Conservation (phyloP, 2,329 filamentous ascomycete species). For the Colletotrichum higginsianum region DNA sequence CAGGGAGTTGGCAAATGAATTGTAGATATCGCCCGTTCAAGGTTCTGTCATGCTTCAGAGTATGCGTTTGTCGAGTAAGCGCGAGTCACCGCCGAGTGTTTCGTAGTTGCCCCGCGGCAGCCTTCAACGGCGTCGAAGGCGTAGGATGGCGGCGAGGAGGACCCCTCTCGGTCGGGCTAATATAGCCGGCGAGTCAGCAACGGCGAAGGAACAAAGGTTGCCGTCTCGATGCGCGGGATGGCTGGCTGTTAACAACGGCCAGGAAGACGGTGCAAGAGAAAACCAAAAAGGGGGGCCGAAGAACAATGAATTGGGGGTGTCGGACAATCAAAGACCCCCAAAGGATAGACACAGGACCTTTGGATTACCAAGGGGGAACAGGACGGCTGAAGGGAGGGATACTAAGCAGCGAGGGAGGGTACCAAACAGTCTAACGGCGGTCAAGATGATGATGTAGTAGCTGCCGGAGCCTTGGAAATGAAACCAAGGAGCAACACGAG, state of each 20-base stretch:
- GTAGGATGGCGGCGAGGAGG: slow-evolving; percentile 1
- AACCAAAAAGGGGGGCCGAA: background rate
- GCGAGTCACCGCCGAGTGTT: slow-evolving; percentile 22
- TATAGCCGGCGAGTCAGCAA: slow-evolving; percentile 22
- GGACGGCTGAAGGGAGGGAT: slow-evolving; percentile 12
- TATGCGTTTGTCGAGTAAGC: background rate
- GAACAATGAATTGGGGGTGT: slow-evolving; percentile 8
- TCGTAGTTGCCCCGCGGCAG: slow-evolving; percentile 13
- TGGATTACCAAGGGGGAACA: background rate
- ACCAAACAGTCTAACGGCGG: slow-evolving; percentile 7
- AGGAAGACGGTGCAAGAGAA: slow-evolving; percentile 4
- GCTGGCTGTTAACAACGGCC: slow-evolving; percentile 2
- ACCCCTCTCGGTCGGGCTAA: slow-evolving; percentile 7
- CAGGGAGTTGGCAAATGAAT: background rate
- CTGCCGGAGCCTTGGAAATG: slow-evolving; percentile 27
- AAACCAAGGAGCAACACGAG: background rate
- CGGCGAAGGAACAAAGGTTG: slow-evolving; percentile 22
- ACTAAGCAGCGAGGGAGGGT: slow-evolving; percentile 10
- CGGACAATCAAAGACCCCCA: background rate
- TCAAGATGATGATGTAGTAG: background rate
- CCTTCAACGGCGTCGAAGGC: slow-evolving; percentile 21
- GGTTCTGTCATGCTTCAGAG: slow-evolving; percentile 28
- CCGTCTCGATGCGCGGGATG: slow-evolving; percentile 15
- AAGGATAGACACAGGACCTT: background rate
- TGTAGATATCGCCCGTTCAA: slow-evolving; percentile 23